Evolutionary conservation across 306 rosid genomes (phyloP), one percentile per base, ranked within the genome.

Genomic region (Ormosia semicastrata): DNA sequence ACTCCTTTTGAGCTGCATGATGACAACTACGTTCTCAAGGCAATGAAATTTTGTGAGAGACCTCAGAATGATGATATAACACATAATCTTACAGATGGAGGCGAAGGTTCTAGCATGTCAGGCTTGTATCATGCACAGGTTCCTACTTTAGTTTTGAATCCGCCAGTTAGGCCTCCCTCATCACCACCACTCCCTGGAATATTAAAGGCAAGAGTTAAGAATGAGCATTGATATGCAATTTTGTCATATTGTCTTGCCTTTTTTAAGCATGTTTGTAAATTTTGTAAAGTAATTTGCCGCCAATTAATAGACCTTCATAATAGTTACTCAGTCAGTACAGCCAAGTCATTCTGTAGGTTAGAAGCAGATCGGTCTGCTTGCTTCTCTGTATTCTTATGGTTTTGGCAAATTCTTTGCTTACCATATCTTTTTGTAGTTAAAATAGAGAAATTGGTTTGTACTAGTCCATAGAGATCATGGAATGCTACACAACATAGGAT

Each of bases 1-100:
- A 94, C 98, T 18, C 98, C 98, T 17, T 94, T 94, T 83, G 98
- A 94, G 92, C 90, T 94, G 81, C 98, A 94, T 62, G 98, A 94
- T 39, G 98, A 92, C 86, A 92, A 91, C 77, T 92, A 91, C 73
- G 97, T 92, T 56, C 88, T 94, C 71, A 92, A 92, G 87, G 96
- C 93, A 34, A 92, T 94, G 98, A 88, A 94, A 63, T 88, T 94
- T 75, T 92, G 93, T 75, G 91, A 91, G 18, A 83, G 89, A 80
- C 87, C 90, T 18, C 92, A 83, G 56, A 82, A 71, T 56, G 94
- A 90, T 77, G 81, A 87, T 59, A 32, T 54, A 29, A 73, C 89
- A 2, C 91, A 86, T 11, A 92, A 92, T 85, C 85, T 85, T 66
- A 49, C 85, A 2, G 94, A 89, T 71, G 92, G 88, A 6, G 97